A percentile compares a stretch with the other conserved stretches of the same genome.
Evolutionary conservation across 2,329 filamentous ascomycete genomes (phyloP).

Genomic region (Fusarium sp.): DNA sequence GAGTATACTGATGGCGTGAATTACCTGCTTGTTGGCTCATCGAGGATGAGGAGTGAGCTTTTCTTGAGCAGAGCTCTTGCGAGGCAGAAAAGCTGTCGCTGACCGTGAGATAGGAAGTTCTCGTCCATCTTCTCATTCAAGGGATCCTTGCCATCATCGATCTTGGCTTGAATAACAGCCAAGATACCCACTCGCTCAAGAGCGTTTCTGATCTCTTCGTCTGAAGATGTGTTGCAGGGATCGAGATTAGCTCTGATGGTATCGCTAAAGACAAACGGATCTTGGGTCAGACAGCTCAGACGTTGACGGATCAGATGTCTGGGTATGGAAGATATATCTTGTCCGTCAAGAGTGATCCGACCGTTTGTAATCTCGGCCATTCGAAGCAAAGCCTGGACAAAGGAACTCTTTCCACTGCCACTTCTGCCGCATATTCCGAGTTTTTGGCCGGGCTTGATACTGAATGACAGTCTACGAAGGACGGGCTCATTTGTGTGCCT

Average conservation of each 20-base stretch:
- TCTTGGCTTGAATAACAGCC: conserved; percentile 57
- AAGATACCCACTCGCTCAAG: conserved; percentile 64
- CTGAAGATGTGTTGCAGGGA: conserved; percentile 55
- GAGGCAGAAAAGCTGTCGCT: conserved; percentile 53
- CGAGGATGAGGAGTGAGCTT: conserved; percentile 50
- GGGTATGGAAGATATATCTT: conserved; percentile 54
- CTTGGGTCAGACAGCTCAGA: conserved; percentile 65
- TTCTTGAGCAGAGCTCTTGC: conserved; percentile 50
- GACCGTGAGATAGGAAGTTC: conserved; percentile 55
- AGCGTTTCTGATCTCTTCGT: conserved; percentile 59
- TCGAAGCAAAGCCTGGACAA: conserved; percentile 62
- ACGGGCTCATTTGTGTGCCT: conserved; percentile 46
- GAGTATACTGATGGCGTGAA: not conserved
- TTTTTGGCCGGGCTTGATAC: conserved; percentile 54
- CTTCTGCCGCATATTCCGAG: conserved; percentile 62
- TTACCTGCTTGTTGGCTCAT: conserved; percentile 58
- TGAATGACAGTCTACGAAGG: conserved; percentile 51
- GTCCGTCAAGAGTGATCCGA: conserved; percentile 60
- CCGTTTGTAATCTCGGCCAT: conserved; percentile 62
- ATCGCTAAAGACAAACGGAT: conserved; percentile 64
- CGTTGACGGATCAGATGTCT: conserved; percentile 48
- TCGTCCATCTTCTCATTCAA: conserved; percentile 54
- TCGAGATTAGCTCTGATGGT: conserved; percentile 66
- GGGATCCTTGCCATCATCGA: conserved; percentile 48
- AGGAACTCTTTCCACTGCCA: conserved; percentile 55